phyloP scores from a whole-genome alignment of 768 basidiomycete species.

The Epithele typhae region DNA sequence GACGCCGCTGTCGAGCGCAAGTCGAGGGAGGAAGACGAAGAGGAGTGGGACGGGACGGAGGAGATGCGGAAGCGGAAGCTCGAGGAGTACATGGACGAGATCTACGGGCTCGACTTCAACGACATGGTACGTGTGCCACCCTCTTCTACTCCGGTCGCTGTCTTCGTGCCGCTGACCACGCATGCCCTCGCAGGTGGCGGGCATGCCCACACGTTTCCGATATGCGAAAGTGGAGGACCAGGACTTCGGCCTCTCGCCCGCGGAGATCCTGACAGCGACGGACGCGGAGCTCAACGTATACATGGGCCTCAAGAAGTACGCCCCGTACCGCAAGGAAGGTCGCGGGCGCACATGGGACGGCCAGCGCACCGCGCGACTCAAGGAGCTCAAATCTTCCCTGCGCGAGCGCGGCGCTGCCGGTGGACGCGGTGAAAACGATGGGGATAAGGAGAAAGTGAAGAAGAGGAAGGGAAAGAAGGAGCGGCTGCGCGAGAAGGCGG shows the following conservation, averaged over 20 bases:
- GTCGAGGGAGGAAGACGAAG: conserved; percentile 45
- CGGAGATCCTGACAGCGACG: conserved; percentile 86
- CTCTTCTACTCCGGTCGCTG: background rate
- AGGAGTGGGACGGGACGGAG: conserved; percentile 86
- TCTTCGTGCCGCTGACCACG: background rate
- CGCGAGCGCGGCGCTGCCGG: conserved; percentile 32
- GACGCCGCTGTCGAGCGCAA: conserved; percentile 57
- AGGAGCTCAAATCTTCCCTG: conserved; percentile 68
- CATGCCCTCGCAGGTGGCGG: conserved; percentile 59
- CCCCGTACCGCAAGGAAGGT: conserved; percentile 73
- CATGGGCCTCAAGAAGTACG: conserved; percentile 84
- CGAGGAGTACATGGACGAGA: conserved; percentile 87
- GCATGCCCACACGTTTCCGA: conserved; percentile 88
- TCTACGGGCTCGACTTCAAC: conserved; percentile 91
- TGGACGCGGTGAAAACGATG: conserved; percentile 9
- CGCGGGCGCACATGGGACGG: conserved; percentile 55
- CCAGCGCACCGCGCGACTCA: conserved; percentile 57
- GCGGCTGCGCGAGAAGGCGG: conserved; percentile 46
- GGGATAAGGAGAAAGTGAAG: conserved; percentile 35
- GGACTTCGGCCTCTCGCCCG: conserved; percentile 67
- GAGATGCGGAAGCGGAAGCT: conserved; percentile 82
- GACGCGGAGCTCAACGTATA: conserved; percentile 93
- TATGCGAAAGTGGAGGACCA: conserved; percentile 70
- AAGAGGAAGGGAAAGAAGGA: conserved; percentile 73
- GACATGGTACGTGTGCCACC: conserved; percentile 64